These are phyloP conservation scores for Jaminaea rosea DNA, from an alignment of 1,284 basidiomycete genomes.

Conservation along the genomic window DNA sequence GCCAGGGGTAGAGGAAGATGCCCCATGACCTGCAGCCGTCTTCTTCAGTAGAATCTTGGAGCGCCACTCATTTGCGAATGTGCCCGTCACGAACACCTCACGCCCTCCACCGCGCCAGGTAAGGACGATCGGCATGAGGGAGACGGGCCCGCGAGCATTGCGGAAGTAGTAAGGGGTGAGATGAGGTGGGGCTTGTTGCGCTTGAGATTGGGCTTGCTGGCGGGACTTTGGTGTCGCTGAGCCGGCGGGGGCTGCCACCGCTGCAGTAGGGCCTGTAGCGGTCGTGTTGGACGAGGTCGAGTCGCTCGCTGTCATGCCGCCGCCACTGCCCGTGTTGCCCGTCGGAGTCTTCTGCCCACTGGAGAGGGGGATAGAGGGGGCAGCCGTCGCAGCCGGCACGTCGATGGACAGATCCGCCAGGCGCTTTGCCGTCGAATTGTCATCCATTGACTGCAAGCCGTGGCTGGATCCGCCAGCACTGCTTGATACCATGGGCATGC, in stretches of 20 bases:
- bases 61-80: slow-evolving; percentile 56
- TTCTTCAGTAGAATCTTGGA: slow-evolving; percentile 46
- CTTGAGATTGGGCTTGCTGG: too few relatives aligned
- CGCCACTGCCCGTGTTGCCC: too few relatives aligned
- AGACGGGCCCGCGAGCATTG: not conserved
- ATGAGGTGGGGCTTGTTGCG: not conserved
- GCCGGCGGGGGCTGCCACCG: too few relatives aligned
- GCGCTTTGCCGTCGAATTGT: too few relatives aligned
- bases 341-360: too few relatives aligned
- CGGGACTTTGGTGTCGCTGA: too few relatives aligned
- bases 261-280: not conserved
- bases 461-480: too few relatives aligned
- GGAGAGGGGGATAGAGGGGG: not conserved
- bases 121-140: slow-evolving; percentile 16
- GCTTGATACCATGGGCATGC: not conserved
- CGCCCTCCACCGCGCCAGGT: slow-evolving; percentile 38
- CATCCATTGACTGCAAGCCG: too few relatives aligned
- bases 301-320: too few relatives aligned
- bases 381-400: not conserved
- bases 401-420: too few relatives aligned
- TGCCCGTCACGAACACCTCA: slow-evolving; percentile 55
- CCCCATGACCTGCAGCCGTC: slow-evolving; percentile 15
- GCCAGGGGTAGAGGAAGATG: not conserved
- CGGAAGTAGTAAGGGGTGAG: not conserved
- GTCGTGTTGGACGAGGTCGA: too few relatives aligned